Evolutionary conservation across 768 basidiomycete species (phyloP), one percentile per base, ranked within the genome.

Genomic region (Sarcodon sp.): DNA sequence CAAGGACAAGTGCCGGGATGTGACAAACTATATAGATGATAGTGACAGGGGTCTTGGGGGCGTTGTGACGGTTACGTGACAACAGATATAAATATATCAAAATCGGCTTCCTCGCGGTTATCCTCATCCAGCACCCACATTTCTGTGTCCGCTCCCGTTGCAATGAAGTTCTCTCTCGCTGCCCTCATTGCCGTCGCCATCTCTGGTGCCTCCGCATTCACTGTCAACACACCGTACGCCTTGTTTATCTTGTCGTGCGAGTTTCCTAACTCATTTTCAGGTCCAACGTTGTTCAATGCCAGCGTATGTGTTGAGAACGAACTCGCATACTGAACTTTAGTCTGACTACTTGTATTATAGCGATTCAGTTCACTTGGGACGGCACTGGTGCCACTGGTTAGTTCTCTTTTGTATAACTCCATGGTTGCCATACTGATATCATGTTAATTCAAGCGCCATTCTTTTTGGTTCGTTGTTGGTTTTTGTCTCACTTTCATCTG

Each of bases 191-290:
- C 68, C 50, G 57, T 67, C 52, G 64, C 64, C 53, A 66, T 64
- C 43, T 60, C 63, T 45, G 61, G 62, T 21, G 79, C 73, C 13
- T 76, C 77, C 57, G 51, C 52, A 32, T 57, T 79, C 54, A 64
- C 54, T 0, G 67, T 87, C 60, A 80, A 83, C 60, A 89, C 86
- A 35, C 86, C 86, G 85, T 87, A 54, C 58, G 83, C 72, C 15
- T 51, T 21, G 33, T 13, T 36, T 18, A 27, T 34, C 35, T 3
- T 33, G 44, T 45, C 35, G 15, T 10, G 37, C 4, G 7, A 21
- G 37, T 37, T 36, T 27, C 54, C 34, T 52, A 1, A 31, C 45
- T 27, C 31, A 36, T 47, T 18, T 43, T 18, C 52, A 83, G 80
- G 35, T 11, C 60, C 35, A 70, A 66, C 45, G 70, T 66, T 15